A percentile compares a stretch with the other conserved stretches of the same genome.
Conservation (phyloP, 179 eudicot genomes). For the Actinidia chinensis region DNA sequence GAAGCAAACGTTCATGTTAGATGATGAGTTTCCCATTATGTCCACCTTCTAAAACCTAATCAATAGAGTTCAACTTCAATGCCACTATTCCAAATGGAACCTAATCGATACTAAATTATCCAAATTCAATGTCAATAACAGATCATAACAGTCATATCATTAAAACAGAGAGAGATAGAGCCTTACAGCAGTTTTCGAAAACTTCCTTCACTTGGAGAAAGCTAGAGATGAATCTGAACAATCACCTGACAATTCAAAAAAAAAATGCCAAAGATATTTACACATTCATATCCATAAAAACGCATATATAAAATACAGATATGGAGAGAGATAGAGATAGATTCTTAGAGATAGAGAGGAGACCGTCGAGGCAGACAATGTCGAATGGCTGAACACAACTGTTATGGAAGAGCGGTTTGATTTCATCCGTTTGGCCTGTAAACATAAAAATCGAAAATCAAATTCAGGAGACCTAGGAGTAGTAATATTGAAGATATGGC, state of each 20-base stretch:
- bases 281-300: not conserved
- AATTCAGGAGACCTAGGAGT: slow-evolving; percentile 4
- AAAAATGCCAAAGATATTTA: not conserved
- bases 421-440: slow-evolving; percentile 9
- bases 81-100: not conserved
- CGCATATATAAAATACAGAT: not conserved
- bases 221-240: slow-evolving; percentile 25
- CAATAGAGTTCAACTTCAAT: not conserved
- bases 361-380: slow-evolving; percentile 5
- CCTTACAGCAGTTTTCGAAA: slow-evolving; percentile 22
- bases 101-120: not conserved
- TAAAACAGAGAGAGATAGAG: not conserved
- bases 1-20: slow-evolving; percentile 2
- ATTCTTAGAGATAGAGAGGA: not conserved
- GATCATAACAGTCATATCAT: not conserved
- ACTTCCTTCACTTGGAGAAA: slow-evolving; percentile 37
- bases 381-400: slow-evolving; percentile 17
- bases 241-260: slow-evolving; percentile 27
- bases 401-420: slow-evolving; percentile 20
- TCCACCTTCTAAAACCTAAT: slow-evolving; percentile 37
- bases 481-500: not conserved
- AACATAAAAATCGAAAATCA: not conserved
- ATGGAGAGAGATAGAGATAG: not conserved
- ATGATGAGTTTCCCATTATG: slow-evolving; percentile 14
- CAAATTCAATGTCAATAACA: not conserved